Evolutionary conservation across 495 filamentous ascomycete species (phyloP), one percentile per base, ranked within the genome.

Genomic region (Xylaria nigripes): DNA sequence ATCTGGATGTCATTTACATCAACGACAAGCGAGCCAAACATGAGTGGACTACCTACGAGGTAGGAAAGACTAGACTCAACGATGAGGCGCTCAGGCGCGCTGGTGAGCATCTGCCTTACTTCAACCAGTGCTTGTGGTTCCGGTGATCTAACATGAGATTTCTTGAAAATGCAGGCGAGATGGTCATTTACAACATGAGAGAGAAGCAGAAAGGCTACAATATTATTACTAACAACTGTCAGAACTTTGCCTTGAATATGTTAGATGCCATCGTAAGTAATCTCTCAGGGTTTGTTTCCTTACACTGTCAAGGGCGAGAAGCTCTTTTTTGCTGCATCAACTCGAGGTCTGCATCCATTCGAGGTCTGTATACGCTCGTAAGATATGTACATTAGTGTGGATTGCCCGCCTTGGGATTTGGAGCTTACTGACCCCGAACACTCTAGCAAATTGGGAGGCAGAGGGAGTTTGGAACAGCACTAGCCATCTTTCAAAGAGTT

Each of bases 211-310:
- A 71, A 1, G 71, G 58, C 10, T 76, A 76, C 64, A 72, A 74
- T 55, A 57, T 76, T 30, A 74, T 76, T 59, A 68, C 59, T 47
- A 76, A 76, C 56, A 76, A 76, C 65, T 76, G 74, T 56, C 74
- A 76, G 59, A 75, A 69, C 49, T 76, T 67, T 52, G 72, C 71
- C 3, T 48, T 72, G n/a, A 45, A 56, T 23, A 54, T 76, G 50
- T 61, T 76, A 22, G 67, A 76, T 42, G 70, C 70, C 34, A 72
- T 76, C 30, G 36, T 40, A 40, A 40, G 36, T 40, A 18, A 18
- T 40, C 32, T n/a, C 13, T 36, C n/a, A n/a, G 13, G 32, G 13
- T 8, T 36, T 36, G 32, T 36, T n/a, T n/a, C 32, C 32, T n/a
- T 36, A n/a, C 13, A 6, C 32, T 36, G 32, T 36, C 13, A 36